Conservation (phyloP, 441 rosid species). For the Erysimum pusillum region DNA sequence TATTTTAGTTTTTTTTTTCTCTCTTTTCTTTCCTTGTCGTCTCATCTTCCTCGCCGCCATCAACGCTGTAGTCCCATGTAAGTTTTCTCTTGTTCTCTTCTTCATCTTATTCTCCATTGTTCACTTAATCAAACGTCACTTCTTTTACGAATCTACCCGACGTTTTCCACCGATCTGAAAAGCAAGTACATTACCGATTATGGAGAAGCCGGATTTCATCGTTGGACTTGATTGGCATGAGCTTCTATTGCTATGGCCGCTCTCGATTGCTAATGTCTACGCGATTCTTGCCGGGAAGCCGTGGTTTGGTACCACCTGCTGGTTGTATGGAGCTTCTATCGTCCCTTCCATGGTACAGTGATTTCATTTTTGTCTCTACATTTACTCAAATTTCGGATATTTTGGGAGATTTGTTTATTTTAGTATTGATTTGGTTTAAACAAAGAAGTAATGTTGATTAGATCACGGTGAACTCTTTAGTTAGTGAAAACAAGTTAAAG, state of each 20-base stretch:
- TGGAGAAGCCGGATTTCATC: constrained; percentile 80
- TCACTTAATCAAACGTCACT: constrained; percentile 70
- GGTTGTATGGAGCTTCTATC: constrained; percentile 73
- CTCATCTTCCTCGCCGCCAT: too few species aligned
- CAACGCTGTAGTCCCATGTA: too few species aligned
- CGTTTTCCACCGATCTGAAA: constrained; percentile 56
- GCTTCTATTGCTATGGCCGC: constrained; percentile 83
- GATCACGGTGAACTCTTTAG: neutral
- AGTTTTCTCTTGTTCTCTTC: too few species aligned
- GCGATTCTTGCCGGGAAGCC: constrained; percentile 65
- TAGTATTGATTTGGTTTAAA: too few species aligned
- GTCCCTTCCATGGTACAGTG: constrained; percentile 71
- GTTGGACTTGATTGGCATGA: constrained; percentile 77
- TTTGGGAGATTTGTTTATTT: too few species aligned
- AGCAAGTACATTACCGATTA: constrained; percentile 48
- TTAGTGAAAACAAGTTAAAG: neutral
- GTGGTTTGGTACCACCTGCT: constrained; percentile 80
- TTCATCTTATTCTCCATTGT: too few species aligned
- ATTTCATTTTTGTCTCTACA: neutral
- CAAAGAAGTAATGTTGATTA: neutral
- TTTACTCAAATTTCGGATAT: too few species aligned
- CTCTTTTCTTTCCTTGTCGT: too few species aligned
- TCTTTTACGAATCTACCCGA: constrained; percentile 59
- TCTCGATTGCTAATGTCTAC: constrained; percentile 62
- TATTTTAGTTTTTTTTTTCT: too few species aligned